Conservation (phyloP, 1,284 basidiomycete species). For the Pascua guehoae region DNA sequence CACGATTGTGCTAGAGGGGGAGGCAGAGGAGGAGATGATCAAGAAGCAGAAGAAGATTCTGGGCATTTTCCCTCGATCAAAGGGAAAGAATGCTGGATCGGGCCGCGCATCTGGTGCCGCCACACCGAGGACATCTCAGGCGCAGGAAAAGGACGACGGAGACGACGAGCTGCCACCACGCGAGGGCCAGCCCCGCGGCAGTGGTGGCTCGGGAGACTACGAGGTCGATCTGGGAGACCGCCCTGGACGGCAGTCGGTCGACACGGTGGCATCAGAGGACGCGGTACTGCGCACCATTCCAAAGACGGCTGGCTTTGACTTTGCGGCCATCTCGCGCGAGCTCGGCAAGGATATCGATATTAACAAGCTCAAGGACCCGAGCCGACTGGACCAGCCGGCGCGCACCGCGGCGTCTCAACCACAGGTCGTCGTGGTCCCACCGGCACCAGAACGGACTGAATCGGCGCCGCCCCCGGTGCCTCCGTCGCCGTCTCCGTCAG, state of each 20-base stretch:
- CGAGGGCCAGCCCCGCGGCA: conserved; percentile 15
- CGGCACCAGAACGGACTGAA: conserved; percentile 21
- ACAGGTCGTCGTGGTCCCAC: neutral
- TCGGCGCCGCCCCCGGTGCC: conserved; percentile 22
- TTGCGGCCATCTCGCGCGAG: conserved; percentile 46
- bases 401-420: neutral
- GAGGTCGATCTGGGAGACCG: conserved; percentile 25
- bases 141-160: conserved; percentile 23
- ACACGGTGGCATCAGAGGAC: conserved; percentile 23
- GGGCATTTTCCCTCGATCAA: conserved; percentile 47
- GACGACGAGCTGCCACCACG: conserved; percentile 45
- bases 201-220: conserved; percentile 32
- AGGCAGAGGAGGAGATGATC: conserved; percentile 43
- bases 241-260: conserved; percentile 4
- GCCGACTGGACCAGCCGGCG: neutral
- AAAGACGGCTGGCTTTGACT: conserved; percentile 47
- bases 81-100: conserved; percentile 10
- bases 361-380: conserved; percentile 21
- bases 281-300: conserved; percentile 29
- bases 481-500: conserved; percentile 3
- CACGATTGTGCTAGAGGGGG: conserved; percentile 34
- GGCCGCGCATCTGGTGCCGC: conserved; percentile 2
- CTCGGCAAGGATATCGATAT: conserved; percentile 50
- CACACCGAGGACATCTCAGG: neutral
- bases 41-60: conserved; percentile 46